Percentiles rank a stretch among this genome's conserved stretches.
Conservation (phyloP, 1,139 yeast species). For the Yamadazyma diddensiae region DNA sequence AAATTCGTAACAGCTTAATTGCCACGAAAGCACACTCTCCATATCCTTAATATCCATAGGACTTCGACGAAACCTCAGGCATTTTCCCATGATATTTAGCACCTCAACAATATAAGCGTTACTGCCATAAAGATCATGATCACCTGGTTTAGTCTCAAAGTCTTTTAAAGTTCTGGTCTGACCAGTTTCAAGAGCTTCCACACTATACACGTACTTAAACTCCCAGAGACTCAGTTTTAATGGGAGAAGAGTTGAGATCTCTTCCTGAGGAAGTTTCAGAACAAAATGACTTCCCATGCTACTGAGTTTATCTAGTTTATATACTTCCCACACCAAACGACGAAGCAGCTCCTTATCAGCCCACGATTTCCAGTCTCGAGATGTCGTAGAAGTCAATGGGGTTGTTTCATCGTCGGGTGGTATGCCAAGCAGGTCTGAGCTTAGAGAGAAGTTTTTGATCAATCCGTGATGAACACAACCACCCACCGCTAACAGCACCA, state of each 20-base stretch:
- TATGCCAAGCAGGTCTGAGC: constrained; percentile 1
- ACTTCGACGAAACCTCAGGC: constrained; percentile 11
- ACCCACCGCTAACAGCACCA: constrained; percentile 17
- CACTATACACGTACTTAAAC: constrained; percentile 8
- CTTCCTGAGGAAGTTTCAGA: constrained; percentile 10
- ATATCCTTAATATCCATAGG: constrained; percentile 16
- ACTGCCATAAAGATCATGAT: constrained; percentile 10
- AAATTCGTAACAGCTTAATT: constrained; percentile 15
- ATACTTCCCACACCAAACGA: constrained; percentile 27
- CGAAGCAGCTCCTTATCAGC: constrained; percentile 20
- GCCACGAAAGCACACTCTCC: constrained; percentile 16
- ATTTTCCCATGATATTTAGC: constrained; percentile 15
- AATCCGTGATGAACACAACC: constrained; percentile 16
- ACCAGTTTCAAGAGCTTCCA: constrained; percentile 8
- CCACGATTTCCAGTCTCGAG: constrained; percentile 18
- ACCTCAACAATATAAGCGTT: constrained; percentile 15
- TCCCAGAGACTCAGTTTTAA: constrained; percentile 12
- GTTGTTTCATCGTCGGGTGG: constrained; percentile 2
- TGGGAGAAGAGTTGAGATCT: constrained; percentile 11
- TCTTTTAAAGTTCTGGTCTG: constrained; percentile 10
- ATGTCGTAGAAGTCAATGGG: constrained; percentile 7
- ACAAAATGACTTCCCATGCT: constrained; percentile 15
- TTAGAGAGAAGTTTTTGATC: constrained; percentile 8
- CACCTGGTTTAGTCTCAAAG: constrained; percentile 2
- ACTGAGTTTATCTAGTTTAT: constrained; percentile 19